These are phyloP conservation scores for Adenanthera pavonina DNA, from an alignment of 306 rosid species.

Conservation along the genomic window DNA sequence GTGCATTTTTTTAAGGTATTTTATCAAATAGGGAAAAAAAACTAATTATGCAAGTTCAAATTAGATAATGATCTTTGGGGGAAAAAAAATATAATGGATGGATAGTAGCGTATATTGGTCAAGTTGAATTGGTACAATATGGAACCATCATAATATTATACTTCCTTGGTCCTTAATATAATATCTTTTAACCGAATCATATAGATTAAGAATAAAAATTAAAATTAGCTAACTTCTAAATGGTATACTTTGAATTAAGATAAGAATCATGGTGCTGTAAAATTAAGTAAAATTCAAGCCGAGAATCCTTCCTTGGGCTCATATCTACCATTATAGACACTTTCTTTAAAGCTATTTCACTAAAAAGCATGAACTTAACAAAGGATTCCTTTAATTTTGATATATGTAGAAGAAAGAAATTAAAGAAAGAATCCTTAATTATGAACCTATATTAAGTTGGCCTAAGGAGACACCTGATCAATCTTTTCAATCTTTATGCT, in stretches of 20 bases:
- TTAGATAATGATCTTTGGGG: too few relatives aligned
- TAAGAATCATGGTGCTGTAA: slow-evolving; percentile 12
- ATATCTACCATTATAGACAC: background rate
- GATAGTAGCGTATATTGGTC: too few relatives aligned
- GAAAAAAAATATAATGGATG: too few relatives aligned
- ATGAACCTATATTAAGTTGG: background rate
- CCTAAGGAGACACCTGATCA: background rate
- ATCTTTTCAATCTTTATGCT: slow-evolving; percentile 16
- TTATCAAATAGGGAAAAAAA: too few relatives aligned
- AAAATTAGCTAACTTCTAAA: too few relatives aligned
- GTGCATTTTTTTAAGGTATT: too few relatives aligned
- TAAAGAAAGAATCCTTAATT: slow-evolving; percentile 4
- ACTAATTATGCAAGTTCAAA: too few relatives aligned
- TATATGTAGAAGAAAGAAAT: background rate
- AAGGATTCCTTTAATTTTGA: background rate
- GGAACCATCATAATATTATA: too few relatives aligned
- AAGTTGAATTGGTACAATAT: too few relatives aligned
- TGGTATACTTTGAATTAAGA: background rate
- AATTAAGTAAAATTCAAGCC: background rate
- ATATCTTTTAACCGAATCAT: too few relatives aligned
- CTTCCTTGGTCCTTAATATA: too few relatives aligned
- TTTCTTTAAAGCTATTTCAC: slow-evolving; percentile 4
- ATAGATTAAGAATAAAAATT: too few relatives aligned
- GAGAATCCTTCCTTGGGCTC: background rate
- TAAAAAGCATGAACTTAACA: background rate